phyloP scores from a whole-genome alignment of 2,329 filamentous ascomycete species.

The Tolypocladium album region DNA sequence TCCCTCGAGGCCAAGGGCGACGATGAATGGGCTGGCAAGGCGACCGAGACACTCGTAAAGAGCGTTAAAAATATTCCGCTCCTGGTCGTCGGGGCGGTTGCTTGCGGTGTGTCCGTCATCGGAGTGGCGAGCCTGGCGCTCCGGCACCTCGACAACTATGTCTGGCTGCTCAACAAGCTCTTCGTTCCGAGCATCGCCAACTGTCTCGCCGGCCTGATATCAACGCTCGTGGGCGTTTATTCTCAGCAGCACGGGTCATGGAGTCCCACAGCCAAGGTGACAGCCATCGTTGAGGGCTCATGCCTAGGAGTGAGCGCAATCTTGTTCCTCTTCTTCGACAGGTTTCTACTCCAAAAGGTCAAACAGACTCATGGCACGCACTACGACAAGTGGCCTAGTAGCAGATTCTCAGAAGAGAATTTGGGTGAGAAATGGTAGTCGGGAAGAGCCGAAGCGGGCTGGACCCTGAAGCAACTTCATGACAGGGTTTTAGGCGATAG shows the following conservation, averaged over 20 bases:
- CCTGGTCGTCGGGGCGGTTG: conserved; percentile 30
- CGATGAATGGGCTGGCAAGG: conserved; percentile 6
- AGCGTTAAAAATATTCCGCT: conserved; percentile 24
- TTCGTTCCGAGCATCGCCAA: conserved; percentile 36
- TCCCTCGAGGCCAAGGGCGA: conserved; percentile 11
- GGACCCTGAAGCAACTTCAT: background rate
- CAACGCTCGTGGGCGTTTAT: conserved; percentile 38
- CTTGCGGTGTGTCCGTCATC: conserved; percentile 22
- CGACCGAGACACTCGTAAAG: conserved; percentile 11
- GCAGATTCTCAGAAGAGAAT: background rate
- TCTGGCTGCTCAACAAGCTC: conserved; percentile 42
- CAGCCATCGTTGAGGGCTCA: conserved; percentile 23
- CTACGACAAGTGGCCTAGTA: conserved; percentile 9
- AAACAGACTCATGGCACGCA: conserved; percentile 15
- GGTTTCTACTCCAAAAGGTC: conserved; percentile 18
- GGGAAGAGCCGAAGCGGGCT: background rate
- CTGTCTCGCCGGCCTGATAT: conserved; percentile 36
- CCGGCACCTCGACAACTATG: conserved; percentile 35
- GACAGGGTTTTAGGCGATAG: background rate
- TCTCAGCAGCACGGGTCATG: conserved; percentile 32
- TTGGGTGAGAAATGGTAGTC: background rate
- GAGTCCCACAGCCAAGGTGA: conserved; percentile 28
- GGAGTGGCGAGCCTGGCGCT: conserved; percentile 32
- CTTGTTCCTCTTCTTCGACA: conserved; percentile 20
- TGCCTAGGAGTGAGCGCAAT: conserved; percentile 13